phyloP scores from a whole-genome alignment of 306 rosid species.

The Malus fusca region DNA sequence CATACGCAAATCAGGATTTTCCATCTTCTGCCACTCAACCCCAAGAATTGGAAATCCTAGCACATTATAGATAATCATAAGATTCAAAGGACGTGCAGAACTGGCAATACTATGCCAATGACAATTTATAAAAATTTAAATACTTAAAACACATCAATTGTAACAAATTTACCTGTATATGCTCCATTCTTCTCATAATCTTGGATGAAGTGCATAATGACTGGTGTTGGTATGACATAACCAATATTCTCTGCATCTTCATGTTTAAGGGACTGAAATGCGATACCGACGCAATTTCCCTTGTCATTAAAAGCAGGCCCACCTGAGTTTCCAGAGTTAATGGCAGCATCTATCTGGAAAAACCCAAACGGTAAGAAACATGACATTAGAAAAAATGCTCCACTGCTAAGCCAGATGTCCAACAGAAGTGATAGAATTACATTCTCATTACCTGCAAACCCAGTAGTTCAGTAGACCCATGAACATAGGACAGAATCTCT shows the following conservation, averaged over 20 bases:
- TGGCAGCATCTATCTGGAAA: conserved; percentile 88
- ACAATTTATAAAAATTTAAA: not conserved
- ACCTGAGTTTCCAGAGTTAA: conserved; percentile 96
- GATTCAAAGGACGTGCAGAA: not conserved
- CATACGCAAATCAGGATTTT: conserved; percentile 85
- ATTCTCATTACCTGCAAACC: conserved; percentile 74
- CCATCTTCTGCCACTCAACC: conserved; percentile 99
- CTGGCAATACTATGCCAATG: not conserved
- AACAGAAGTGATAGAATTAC: not conserved
- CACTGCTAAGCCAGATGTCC: not conserved
- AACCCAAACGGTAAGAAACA: conserved; percentile 2
- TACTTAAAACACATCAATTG: not conserved
- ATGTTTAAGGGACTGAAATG: conserved; percentile 95
- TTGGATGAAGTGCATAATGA: conserved; percentile 78
- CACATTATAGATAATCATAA: conserved; percentile 8
- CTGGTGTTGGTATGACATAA: conserved; percentile 96
- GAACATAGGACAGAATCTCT: conserved; percentile 90
- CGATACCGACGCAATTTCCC: conserved; percentile 94
- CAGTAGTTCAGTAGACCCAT: conserved; percentile 91
- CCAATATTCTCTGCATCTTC: conserved; percentile 93
- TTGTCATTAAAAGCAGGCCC: conserved; percentile 95
- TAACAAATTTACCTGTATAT: conserved; percentile 56
- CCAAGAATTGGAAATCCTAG: conserved; percentile 93
- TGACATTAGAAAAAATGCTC: not conserved
- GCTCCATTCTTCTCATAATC: conserved; percentile 86